Evolutionary conservation across 2,329 filamentous ascomycete genomes (phyloP).

Genomic region (Pyricularia grisea): DNA sequence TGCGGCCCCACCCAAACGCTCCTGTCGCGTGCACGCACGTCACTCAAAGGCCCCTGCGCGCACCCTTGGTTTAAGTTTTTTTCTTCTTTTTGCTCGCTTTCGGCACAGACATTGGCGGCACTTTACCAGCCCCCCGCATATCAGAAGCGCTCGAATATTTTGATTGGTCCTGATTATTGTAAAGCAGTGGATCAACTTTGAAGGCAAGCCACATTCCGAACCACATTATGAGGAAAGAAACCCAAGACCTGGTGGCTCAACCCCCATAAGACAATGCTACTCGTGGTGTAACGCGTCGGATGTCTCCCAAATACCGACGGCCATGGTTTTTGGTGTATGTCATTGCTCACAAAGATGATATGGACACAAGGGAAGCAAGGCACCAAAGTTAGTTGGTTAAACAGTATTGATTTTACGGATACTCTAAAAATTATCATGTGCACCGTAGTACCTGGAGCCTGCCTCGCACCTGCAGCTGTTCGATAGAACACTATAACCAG

Average conservation of each 20-base stretch:
- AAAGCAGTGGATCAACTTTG: background rate
- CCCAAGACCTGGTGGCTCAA: no score
- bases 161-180: background rate
- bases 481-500: background rate
- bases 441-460: no score
- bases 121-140: background rate
- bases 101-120: background rate
- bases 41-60: background rate
- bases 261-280: background rate
- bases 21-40: background rate
- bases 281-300: background rate
- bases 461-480: background rate
- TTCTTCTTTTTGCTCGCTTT: background rate
- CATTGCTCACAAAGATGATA: no score
- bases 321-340: no score
- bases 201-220: background rate
- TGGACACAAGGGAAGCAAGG: no score
- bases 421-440: no score
- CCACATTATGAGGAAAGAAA: background rate
- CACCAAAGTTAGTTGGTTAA: no score
- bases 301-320: background rate
- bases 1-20: background rate
- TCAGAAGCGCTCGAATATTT: background rate
- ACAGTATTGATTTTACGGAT: no score
- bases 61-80: background rate